Conservation (phyloP, 2,329 filamentous ascomycete species). For the Tolypocladium tundrense region DNA sequence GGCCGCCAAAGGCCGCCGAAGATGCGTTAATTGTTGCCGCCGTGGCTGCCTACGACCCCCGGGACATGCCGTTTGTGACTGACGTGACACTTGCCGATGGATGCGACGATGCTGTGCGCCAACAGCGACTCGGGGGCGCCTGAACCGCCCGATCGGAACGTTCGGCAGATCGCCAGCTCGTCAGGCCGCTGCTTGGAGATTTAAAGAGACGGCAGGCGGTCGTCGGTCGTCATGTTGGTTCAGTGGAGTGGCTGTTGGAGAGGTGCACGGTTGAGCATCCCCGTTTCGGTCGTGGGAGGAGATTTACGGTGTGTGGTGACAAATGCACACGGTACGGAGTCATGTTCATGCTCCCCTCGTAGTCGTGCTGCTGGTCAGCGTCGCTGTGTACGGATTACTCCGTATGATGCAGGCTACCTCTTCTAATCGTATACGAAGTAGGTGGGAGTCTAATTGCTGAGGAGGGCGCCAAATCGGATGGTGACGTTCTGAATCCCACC, state of each 20-base stretch:
- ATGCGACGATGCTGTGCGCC: not conserved
- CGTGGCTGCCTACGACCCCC: not conserved
- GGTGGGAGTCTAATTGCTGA: too few species aligned
- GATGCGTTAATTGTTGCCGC: too few species aligned
- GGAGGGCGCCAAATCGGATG: too few species aligned
- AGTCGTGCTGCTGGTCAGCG: too few species aligned
- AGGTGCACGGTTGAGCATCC: not conserved
- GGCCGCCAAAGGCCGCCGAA: not conserved
- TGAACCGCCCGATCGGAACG: not conserved
- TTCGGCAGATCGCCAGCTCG: not conserved
- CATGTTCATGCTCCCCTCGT: too few species aligned
- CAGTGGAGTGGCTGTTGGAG: not conserved
- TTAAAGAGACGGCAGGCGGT: not conserved
- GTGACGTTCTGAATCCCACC: too few species aligned
- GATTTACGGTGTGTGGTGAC: too few species aligned
- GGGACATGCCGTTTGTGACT: not conserved
- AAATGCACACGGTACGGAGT: too few species aligned
- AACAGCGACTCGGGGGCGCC: not conserved
- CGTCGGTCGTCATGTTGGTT: not conserved
- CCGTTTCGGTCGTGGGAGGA: too few species aligned
- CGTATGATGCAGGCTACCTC: too few species aligned
- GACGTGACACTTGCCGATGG: not conserved
- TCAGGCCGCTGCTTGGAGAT: not conserved
- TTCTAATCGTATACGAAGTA: too few species aligned
- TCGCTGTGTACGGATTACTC: too few species aligned